Base-by-base conservation (phyloP, 2,329 filamentous ascomycete genomes). In the Trichoderma sp. region DNA sequence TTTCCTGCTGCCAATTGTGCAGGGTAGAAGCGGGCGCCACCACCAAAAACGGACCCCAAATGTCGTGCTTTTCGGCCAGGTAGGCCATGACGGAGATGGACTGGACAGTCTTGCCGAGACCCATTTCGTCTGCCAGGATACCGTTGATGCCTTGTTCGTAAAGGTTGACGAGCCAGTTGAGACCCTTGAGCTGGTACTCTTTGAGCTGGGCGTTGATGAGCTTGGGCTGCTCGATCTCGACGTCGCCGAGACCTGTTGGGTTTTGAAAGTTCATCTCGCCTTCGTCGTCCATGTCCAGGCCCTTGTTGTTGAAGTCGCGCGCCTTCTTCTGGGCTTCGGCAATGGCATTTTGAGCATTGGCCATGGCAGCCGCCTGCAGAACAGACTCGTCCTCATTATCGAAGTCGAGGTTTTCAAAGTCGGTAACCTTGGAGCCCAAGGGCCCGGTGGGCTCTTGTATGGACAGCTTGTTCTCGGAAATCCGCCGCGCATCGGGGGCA, bases 221-320 rank as follows among this genome's bases (percentile, higher is more conserved):
- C 82, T 94, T 97, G 9, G 96, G 96, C 80, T 99, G 96, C 74
- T 95, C 91, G 71, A 99, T 94, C 78, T 97, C 93, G 75, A 97
- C 94, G 77, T 96, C 95, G 77, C 95, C 95, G 77, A 99, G 87
- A 78, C 95, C 96, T 4, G 95, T 96, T 0, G 96, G 96, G 80
- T 99, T 98, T 84, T 99, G 96, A 86, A 99, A 99, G 84, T 99
- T 99, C 92, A 99, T 93, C 83, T 99, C 96, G 76, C 95, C 95
- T 78, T 98, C 95, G 72, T 98, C 94, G 75, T 96, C 92, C 81
- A 92, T 90, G 71, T 89, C 89, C 8, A 81, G 77, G 78, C 90
- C 88, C 67, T 89, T 85, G 73, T 94, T 91, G 83, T 98, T 97
- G 87, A 99, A 99, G 11, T 93, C 93, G 66, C 94, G 91, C 1